Base-by-base conservation (phyloP, 371 early-diverging fungal species). In the Haplosporangium sp. region DNA sequence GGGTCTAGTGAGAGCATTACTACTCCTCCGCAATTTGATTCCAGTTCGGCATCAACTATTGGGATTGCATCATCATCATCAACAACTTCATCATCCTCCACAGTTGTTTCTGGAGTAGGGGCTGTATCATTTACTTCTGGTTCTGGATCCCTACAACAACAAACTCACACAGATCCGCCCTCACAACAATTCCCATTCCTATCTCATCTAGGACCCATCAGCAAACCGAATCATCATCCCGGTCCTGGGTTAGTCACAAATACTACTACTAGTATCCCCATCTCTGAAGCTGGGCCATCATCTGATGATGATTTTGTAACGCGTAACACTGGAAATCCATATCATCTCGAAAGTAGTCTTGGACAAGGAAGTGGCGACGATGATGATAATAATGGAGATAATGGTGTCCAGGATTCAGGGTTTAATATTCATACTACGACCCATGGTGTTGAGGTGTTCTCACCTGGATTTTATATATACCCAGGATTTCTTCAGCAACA, bases 401-500 rank as follows among this genome's bases (percentile, higher is more conserved):
- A 45, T 20, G 4, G 58, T 47, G 48, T 42, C 5, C 53, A 63
- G 1, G 70, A 63, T 38, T 55, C 6, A 8, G 56, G 45, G 40
- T 38, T 56, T 27, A 56, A 38, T 42, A 35, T 39, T 7, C 15
- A 39, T 47, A 37, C 2, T 40, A 40, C 15, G 7, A 27, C 13
- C 38, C 17, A 20, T 1, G 19, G 6, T 37, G 9, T 15, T 45
- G 52, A 27, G 17, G 47, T 52, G 4, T 69, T 70, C 37, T 70
- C 71, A 40, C 74, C 73, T 8, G 55, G 63, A 10, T 78, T 78
- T 37, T 78, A 78, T 34, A 70, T 78, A 64, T 70, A 78, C 34
- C 71, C 69, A 17, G 58, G 61, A 6, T 56, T 73, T 9, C 50
- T 62, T 15, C 27, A 27, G 27, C 27, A 27, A 27, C 27, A 27